These are phyloP conservation scores for Plantago elongata DNA, from an alignment of 257 asterid species.

Conservation along the genomic window DNA sequence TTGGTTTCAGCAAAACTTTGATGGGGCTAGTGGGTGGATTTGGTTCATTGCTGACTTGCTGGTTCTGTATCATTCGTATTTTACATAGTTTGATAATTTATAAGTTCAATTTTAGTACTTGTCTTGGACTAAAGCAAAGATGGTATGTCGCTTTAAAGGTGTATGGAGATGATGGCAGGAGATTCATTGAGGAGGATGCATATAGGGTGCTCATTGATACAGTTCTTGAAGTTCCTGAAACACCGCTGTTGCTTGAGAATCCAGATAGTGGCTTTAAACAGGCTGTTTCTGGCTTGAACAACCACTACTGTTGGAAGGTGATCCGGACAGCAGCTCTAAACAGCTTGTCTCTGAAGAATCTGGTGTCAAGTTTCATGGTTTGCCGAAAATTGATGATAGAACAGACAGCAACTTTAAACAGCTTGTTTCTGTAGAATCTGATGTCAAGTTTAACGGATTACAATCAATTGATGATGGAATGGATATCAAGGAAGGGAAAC, in stretches of 20 bases:
- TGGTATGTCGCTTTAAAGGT: neutral
- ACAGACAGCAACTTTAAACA: neutral
- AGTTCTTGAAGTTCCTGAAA: neutral
- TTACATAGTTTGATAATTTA: too few relatives aligned
- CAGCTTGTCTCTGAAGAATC: too few relatives aligned
- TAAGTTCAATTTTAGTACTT: too few relatives aligned
- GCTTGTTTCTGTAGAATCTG: neutral
- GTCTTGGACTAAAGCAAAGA: too few relatives aligned
- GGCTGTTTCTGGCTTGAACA: too few relatives aligned
- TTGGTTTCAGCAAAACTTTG: too few relatives aligned
- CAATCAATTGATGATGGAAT: neutral
- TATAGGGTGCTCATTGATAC: conserved; percentile 4
- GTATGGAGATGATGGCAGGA: neutral
- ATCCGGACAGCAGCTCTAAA: neutral
- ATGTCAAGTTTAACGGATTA: neutral
- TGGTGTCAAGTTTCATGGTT: neutral
- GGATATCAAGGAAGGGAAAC: neutral
- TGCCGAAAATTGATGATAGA: neutral
- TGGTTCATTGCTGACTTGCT: too few relatives aligned
- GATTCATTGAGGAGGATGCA: neutral
- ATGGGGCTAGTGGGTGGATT: too few relatives aligned
- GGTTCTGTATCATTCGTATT: too few relatives aligned
- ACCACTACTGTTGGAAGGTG: neutral
- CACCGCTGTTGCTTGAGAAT: neutral
- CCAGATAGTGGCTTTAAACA: too few relatives aligned